phyloP scores from a whole-genome alignment of 345 rosid species.

The Lenwebbia sp. region DNA sequence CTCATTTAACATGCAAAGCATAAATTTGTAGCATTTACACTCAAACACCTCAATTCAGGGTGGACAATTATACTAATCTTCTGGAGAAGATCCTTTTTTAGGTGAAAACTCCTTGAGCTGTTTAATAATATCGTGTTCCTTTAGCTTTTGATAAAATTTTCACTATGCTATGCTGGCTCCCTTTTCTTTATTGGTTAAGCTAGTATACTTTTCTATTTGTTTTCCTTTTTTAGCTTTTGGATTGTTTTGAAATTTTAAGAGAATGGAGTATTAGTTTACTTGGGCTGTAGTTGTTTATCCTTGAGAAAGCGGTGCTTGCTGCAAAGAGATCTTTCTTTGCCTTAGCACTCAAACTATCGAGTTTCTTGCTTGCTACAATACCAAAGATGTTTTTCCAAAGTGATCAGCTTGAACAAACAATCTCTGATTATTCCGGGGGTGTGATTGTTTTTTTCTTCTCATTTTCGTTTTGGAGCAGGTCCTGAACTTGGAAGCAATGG shows the following conservation, averaged over 20 bases:
- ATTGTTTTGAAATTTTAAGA: background rate
- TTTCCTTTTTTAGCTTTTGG: background rate
- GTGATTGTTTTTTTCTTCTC: background rate
- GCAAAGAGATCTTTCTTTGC: background rate
- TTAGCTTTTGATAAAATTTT: background rate
- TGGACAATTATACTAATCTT: background rate
- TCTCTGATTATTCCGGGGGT: background rate
- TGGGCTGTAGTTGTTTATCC: background rate
- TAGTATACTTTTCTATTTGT: background rate
- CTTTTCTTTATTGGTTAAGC: background rate
- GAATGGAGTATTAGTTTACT: background rate
- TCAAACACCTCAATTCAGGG: background rate
- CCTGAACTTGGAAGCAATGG: constrained; percentile 73
- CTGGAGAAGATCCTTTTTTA: background rate
- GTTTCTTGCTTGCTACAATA: background rate
- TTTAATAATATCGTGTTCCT: background rate
- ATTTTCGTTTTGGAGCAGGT: constrained; percentile 27
- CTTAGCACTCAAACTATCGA: background rate
- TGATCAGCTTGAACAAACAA: background rate
- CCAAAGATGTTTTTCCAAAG: background rate
- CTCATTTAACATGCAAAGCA: background rate
- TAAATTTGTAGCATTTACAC: background rate
- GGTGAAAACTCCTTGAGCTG: background rate
- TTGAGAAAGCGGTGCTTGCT: background rate
- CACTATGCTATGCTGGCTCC: background rate